Evolutionary conservation across 108 stramenopile genomes (phyloP).

Genomic region (Pseudonitzschia delicatissima): DNA sequence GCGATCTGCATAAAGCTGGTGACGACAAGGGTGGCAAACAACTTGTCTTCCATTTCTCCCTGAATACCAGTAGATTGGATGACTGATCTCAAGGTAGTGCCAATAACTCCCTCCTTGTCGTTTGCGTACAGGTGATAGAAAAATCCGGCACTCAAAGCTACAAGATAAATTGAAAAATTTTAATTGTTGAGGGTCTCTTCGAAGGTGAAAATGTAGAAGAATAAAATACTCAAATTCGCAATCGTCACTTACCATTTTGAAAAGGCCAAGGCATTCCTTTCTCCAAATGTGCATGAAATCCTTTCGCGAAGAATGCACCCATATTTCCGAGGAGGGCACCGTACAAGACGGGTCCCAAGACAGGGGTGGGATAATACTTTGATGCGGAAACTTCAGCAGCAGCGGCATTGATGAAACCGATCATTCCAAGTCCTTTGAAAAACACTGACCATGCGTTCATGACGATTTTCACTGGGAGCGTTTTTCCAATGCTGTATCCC

Average conservation of each 20-base stretch:
- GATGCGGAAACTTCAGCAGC: constrained; percentile 58
- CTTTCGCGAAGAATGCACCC: constrained; percentile 72
- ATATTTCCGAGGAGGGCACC: constrained; percentile 76
- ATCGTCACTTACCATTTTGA: constrained; percentile 61
- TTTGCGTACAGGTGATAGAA: constrained; percentile 78
- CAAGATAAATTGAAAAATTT: background rate
- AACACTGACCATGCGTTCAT: constrained; percentile 54
- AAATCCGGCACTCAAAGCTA: constrained; percentile 50
- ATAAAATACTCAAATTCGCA: too few species aligned
- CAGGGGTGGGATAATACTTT: constrained; percentile 67
- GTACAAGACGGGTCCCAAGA: constrained; percentile 80
- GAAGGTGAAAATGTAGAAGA: background rate
- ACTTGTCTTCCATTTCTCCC: constrained; percentile 43
- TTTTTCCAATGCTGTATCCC: constrained; percentile 53
- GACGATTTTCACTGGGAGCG: constrained; percentile 44
- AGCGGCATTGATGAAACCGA: constrained; percentile 49
- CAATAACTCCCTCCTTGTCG: constrained; percentile 60
- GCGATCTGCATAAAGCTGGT: constrained; percentile 66
- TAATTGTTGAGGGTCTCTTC: background rate
- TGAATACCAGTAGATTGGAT: constrained; percentile 32
- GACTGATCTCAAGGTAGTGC: constrained; percentile 40
- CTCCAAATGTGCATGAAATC: constrained; percentile 63
- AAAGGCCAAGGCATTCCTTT: constrained; percentile 77
- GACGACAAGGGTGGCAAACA: constrained; percentile 55
- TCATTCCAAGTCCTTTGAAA: constrained; percentile 63